phyloP scores from a whole-genome alignment of 1,284 basidiomycete species.

The Sanghuangporus sanghuang region DNA sequence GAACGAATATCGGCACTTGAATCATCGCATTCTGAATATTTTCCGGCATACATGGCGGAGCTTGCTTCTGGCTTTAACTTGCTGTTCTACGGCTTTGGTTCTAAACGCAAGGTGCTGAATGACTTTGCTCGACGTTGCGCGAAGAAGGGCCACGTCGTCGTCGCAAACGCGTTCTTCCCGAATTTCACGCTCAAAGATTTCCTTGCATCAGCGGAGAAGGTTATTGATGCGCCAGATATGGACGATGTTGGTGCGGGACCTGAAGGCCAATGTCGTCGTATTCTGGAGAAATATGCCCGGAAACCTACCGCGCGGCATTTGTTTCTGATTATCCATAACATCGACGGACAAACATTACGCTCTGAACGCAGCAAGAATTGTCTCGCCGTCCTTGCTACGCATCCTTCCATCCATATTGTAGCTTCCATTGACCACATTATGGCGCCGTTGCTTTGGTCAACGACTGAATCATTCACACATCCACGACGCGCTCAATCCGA shows the following conservation, averaged over 20 bases:
- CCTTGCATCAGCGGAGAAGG: constrained; percentile 12
- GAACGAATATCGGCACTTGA: constrained; percentile 26
- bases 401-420: constrained; percentile 70
- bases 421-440: constrained; percentile 85
- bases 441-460: constrained; percentile 72
- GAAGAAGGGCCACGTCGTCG: constrained; percentile 63
- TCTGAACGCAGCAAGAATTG: constrained; percentile 53
- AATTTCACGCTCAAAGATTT: constrained; percentile 50
- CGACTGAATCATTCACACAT: constrained; percentile 48
- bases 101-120: constrained; percentile 74
- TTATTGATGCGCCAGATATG: constrained; percentile 46
- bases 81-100: constrained; percentile 83
- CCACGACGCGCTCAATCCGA: not conserved
- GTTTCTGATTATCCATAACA: constrained; percentile 82
- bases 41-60: constrained; percentile 63
- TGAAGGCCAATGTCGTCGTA: constrained; percentile 60
- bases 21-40: constrained; percentile 35
- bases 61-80: constrained; percentile 81
- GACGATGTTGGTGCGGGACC: constrained; percentile 33
- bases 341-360: constrained; percentile 74
- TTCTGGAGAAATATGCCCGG: constrained; percentile 55
- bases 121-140: constrained; percentile 59
- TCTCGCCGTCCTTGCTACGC: constrained; percentile 65
- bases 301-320: constrained; percentile 36
- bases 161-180: constrained; percentile 79